Evolutionary conservation across 148 eudicot genomes (phyloP).

Genomic region (Spergularia marina): DNA sequence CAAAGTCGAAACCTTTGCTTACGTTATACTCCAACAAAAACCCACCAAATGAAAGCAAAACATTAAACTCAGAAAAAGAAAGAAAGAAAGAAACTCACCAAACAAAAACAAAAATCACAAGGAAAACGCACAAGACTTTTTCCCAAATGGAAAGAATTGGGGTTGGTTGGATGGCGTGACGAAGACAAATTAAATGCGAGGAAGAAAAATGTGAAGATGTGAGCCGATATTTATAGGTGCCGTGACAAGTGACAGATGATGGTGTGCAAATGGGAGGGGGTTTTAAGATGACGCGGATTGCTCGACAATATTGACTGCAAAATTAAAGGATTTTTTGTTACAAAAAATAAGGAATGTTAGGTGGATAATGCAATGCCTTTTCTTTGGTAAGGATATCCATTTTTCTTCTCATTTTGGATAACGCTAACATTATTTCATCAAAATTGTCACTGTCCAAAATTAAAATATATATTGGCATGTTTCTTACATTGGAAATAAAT

Average conservation of each 20-base stretch:
- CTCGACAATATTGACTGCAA: constrained; percentile 29
- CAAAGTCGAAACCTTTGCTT: not conserved
- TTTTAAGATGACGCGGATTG: constrained; percentile 25
- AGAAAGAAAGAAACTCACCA: constrained; percentile 11
- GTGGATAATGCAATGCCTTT: not conserved
- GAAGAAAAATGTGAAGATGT: constrained; percentile 1
- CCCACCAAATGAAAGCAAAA: not conserved
- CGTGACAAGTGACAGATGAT: not conserved
- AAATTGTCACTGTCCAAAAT: too few species aligned
- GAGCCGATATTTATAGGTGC: constrained; percentile 10
- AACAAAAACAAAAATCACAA: not conserved
- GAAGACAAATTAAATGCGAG: not conserved
- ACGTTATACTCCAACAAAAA: constrained; percentile 1
- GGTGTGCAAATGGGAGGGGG: constrained; percentile 27
- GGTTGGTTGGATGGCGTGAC: too few species aligned
- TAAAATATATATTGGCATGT: too few species aligned
- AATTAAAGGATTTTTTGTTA: constrained; percentile 5
- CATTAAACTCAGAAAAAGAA: not conserved
- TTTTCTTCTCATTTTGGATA: too few species aligned
- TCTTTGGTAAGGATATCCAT: too few species aligned
- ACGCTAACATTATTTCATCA: too few species aligned
- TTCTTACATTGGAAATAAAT: too few species aligned
- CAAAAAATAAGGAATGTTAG: constrained; percentile 5
- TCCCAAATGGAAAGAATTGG: too few species aligned
- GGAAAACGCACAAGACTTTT: too few species aligned